A percentile compares a stretch with the other conserved stretches of the same genome.
These are phyloP conservation scores for Monascus purpureus DNA, from an alignment of 495 filamentous ascomycete genomes.

Conservation along the genomic window DNA sequence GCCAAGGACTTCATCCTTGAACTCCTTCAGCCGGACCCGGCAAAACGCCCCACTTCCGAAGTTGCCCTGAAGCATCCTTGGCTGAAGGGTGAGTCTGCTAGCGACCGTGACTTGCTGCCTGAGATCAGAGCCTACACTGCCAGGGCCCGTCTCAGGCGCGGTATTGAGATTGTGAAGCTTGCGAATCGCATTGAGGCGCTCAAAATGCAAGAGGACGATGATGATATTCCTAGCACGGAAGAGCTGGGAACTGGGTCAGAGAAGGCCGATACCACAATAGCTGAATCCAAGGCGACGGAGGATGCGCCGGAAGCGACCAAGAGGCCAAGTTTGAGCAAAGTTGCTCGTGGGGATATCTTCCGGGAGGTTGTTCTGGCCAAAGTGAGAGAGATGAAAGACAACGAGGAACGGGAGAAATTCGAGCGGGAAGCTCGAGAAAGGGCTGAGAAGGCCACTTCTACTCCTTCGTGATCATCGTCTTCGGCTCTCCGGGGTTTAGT, in stretches of 20 bases:
- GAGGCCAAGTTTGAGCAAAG: constrained; percentile 55
- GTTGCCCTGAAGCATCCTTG: constrained; percentile 75
- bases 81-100: constrained; percentile 81
- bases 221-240: constrained; percentile 48
- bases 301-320: constrained; percentile 20
- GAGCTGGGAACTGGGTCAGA: constrained; percentile 24
- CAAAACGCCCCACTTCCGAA: constrained; percentile 65
- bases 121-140: constrained; percentile 94
- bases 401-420: constrained; percentile 58
- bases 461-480: constrained; percentile 7
- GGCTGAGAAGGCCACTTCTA: constrained; percentile 13
- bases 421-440: constrained; percentile 38
- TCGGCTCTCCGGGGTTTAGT: no score
- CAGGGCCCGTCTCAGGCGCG: constrained; percentile 75
- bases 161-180: constrained; percentile 94
- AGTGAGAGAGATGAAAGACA: constrained; percentile 82
- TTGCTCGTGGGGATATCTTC: constrained; percentile 86
- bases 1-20: constrained; percentile 87
- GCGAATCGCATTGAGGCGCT: constrained; percentile 94
- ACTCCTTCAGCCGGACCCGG: constrained; percentile 67
- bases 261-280: constrained; percentile 10
- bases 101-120: constrained; percentile 90
- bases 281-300: constrained; percentile 10
- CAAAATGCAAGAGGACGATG: constrained; percentile 89
- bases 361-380: constrained; percentile 95